Conservation (phyloP, 352 stramenopile species). For the Globisporangium yorkense region DNA sequence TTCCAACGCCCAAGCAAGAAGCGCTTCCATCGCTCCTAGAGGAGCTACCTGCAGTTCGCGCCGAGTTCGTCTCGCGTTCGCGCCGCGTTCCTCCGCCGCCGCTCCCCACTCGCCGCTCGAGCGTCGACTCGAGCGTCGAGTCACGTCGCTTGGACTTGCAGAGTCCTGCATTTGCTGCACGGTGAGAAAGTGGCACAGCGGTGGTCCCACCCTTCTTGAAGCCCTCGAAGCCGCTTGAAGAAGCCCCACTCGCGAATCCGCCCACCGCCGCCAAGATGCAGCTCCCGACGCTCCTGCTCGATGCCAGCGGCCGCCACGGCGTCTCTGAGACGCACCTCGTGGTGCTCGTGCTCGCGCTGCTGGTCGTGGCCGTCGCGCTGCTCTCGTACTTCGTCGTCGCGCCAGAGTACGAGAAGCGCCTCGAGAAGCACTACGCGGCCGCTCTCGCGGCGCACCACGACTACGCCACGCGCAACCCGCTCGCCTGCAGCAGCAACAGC, state of each 20-base stretch:
- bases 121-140: neutral
- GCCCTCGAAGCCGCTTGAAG: too few species aligned
- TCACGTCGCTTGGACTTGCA: constrained; percentile 5
- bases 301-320: constrained; percentile 19
- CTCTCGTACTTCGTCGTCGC: constrained; percentile 81
- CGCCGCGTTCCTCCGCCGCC: constrained; percentile 1
- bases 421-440: constrained; percentile 52
- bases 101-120: neutral
- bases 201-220: too few species aligned
- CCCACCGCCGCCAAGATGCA: constrained; percentile 2
- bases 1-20: too few species aligned
- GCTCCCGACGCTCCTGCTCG: constrained; percentile 13
- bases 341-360: constrained; percentile 37
- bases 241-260: constrained; percentile 1
- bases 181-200: too few species aligned
- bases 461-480: neutral
- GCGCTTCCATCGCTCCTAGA: too few species aligned
- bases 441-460: constrained; percentile 22
- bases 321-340: constrained; percentile 44
- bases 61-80: constrained; percentile 2
- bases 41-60: neutral
- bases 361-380: constrained; percentile 52
- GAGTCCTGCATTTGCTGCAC: too few species aligned
- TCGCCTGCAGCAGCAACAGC: constrained; percentile 18
- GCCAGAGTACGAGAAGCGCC: constrained; percentile 66